phyloP scores from a whole-genome alignment of 371 early-diverging fungal species.

The Furculomyces boomerangus region DNA sequence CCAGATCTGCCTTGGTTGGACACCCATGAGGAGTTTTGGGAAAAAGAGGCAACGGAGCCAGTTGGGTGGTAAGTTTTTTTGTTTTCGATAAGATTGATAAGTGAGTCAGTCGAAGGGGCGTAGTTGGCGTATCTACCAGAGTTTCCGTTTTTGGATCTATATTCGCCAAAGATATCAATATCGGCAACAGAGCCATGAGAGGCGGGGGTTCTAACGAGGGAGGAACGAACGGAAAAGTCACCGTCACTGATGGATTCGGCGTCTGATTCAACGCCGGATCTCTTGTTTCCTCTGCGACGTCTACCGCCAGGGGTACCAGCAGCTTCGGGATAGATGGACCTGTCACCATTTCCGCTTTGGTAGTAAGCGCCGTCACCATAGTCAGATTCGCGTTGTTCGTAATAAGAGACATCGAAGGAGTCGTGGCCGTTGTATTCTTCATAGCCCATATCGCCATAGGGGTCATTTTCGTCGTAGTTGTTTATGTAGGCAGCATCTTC shows the following conservation, averaged over 20 bases:
- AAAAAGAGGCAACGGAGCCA: slow-evolving; percentile 28
- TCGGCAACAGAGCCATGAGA: slow-evolving; percentile 25
- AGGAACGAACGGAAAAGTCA: slow-evolving; percentile 30
- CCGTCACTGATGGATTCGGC: slow-evolving; percentile 32
- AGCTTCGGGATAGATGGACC: not conserved
- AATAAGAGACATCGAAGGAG: slow-evolving; percentile 29
- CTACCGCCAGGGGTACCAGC: not conserved
- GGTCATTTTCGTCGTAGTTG: slow-evolving; percentile 16
- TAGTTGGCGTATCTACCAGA: slow-evolving; percentile 53
- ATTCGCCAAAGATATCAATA: slow-evolving; percentile 40
- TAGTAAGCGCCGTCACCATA: slow-evolving; percentile 22
- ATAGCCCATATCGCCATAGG: slow-evolving; percentile 21
- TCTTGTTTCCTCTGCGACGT: slow-evolving; percentile 21
- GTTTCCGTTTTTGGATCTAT: slow-evolving; percentile 27
- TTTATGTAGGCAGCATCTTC: not conserved
- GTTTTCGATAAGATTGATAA: slow-evolving; percentile 49
- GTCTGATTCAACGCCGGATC: slow-evolving; percentile 27
- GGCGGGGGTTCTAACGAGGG: slow-evolving; percentile 27
- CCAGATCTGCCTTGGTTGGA: slow-evolving; percentile 23
- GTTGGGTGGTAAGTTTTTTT: slow-evolving; percentile 37
- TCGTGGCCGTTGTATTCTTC: slow-evolving; percentile 24
- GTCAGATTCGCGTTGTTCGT: slow-evolving; percentile 16
- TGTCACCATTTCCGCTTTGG: not conserved
- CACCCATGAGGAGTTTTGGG: slow-evolving; percentile 28
- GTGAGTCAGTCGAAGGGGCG: slow-evolving; percentile 55